Conservation (phyloP, 176 grass and related monocot genomes). For the Musa beccarii region DNA sequence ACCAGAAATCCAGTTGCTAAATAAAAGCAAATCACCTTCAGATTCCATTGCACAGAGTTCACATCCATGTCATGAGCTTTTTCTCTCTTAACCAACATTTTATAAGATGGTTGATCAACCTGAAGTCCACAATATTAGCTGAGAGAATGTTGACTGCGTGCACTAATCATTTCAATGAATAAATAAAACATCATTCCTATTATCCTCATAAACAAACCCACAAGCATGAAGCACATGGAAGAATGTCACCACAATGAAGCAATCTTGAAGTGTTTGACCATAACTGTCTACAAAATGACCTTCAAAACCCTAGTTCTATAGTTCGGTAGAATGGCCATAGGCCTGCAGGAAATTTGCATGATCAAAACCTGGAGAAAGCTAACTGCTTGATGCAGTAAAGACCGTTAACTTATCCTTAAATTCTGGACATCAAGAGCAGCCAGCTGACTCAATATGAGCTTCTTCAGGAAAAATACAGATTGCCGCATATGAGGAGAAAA, state of each 20-base stretch:
- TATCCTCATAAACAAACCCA: too few species aligned
- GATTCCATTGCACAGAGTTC: conserved; percentile 82
- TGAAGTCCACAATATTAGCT: conserved; percentile 16
- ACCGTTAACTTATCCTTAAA: background rate
- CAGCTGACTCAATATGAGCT: too few species aligned
- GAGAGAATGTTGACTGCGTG: background rate
- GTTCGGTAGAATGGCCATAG: background rate
- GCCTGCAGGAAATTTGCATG: background rate
- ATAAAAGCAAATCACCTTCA: conserved; percentile 46
- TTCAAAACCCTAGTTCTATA: background rate
- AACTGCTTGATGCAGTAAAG: background rate
- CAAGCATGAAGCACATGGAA: background rate
- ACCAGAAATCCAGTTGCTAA: background rate
- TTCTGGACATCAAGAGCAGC: too few species aligned
- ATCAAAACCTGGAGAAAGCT: background rate
- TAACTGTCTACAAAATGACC: background rate
- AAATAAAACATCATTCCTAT: too few species aligned
- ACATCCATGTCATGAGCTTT: conserved; percentile 98
- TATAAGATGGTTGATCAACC: conserved; percentile 61
- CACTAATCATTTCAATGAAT: too few species aligned
- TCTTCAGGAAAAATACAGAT: too few species aligned
- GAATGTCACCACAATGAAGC: background rate
- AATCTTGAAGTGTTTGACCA: background rate
- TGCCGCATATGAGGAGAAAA: too few species aligned
- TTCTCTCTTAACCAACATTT: conserved; percentile 70